Evolutionary conservation across 164 flowering plant genomes (phyloP).

Genomic region (Brasenia schreberi): DNA sequence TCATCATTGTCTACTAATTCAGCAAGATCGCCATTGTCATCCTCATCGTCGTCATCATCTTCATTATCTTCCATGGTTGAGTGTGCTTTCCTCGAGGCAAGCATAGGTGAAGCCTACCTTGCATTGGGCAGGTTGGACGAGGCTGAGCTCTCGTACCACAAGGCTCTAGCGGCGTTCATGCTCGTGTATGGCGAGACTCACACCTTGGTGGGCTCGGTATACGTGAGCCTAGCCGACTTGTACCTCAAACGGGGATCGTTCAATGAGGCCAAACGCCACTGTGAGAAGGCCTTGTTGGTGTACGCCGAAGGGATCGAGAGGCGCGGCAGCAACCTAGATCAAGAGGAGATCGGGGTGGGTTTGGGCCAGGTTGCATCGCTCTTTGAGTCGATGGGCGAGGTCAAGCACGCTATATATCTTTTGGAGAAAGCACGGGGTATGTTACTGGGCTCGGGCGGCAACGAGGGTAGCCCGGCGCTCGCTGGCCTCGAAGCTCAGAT

Average conservation of each 20-base stretch:
- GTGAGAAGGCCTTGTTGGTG: background rate
- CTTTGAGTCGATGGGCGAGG: constrained; percentile 6
- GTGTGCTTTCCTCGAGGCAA: constrained; percentile 2
- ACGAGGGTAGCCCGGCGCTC: background rate
- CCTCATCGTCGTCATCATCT: background rate
- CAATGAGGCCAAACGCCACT: constrained; percentile 4
- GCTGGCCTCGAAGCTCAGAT: constrained; percentile 7
- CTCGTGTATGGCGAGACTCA: constrained; percentile 2
- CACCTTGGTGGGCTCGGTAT: constrained; percentile 2
- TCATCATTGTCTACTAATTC: background rate
- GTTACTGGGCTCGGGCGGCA: background rate
- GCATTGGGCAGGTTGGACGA: constrained; percentile 3
- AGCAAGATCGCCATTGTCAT: background rate
- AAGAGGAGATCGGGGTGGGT: constrained; percentile 2
- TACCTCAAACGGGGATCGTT: constrained; percentile 2
- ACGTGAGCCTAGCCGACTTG: constrained; percentile 3
- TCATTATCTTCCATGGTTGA: background rate
- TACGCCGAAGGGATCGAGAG: background rate
- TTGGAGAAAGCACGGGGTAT: constrained; percentile 1
- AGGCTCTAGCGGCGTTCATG: constrained; percentile 1
- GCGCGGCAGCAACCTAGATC: background rate
- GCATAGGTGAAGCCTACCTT: constrained; percentile 3
- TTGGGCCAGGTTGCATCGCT: background rate
- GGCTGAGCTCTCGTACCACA: constrained; percentile 1
- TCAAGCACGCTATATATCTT: constrained; percentile 1